Conservation (phyloP, 345 rosid genomes). For the Aethionema arabicum region DNA sequence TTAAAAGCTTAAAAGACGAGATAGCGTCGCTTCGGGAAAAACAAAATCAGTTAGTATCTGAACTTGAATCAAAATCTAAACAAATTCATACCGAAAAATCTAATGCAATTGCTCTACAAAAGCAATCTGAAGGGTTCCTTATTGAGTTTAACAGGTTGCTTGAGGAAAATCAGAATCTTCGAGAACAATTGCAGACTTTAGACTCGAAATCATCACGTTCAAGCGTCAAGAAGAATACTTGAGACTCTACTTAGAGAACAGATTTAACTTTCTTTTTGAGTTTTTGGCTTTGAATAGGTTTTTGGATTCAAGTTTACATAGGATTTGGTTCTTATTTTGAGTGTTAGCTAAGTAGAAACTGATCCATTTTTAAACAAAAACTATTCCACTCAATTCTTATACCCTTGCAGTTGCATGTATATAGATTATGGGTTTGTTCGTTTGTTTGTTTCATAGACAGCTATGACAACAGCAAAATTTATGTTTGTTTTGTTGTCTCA, state of each 20-base stretch:
- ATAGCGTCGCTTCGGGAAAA: conserved; percentile 38
- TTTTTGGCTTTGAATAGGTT: conserved; percentile 12
- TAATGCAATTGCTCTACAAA: conserved; percentile 70
- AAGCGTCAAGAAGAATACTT: conserved; percentile 72
- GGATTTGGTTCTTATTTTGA: conserved; percentile 13
- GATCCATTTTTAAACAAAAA: conserved; percentile 6
- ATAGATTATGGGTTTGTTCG: neutral
- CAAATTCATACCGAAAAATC: conserved; percentile 61
- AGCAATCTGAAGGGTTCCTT: conserved; percentile 95
- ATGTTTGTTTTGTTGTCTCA: conserved; percentile 24
- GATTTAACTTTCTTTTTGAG: conserved; percentile 1
- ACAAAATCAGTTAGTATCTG: conserved; percentile 50
- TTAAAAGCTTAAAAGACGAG: conserved; percentile 61
- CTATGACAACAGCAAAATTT: too few relatives aligned
- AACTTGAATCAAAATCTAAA: conserved; percentile 52
- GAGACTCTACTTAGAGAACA: conserved; percentile 19
- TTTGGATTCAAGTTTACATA: conserved; percentile 16
- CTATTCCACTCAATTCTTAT: neutral
- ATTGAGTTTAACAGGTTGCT: conserved; percentile 84
- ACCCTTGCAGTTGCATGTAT: neutral
- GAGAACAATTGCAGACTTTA: conserved; percentile 61
- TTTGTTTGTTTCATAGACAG: too few relatives aligned
- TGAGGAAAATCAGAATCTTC: conserved; percentile 72
- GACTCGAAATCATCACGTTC: conserved; percentile 59
- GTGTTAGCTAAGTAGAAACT: conserved; percentile 21